Base-by-base conservation (phyloP, 371 early-diverging fungal genomes). In the Mortierella sp. region DNA sequence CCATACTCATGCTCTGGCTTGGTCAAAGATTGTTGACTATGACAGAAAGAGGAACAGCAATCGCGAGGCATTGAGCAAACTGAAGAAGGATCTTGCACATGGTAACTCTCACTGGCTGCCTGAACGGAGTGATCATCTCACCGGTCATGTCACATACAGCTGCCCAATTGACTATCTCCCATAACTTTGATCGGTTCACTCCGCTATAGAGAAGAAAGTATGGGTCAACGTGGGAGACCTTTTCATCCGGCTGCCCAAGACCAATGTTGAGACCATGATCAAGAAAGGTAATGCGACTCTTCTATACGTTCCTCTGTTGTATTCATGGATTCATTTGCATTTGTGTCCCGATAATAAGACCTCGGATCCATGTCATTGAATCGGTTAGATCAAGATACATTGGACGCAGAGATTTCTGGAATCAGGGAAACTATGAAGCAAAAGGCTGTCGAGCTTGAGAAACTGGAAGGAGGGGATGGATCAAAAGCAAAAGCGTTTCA, bases 171-270 rank as follows among this genome's bases (percentile, higher is more conserved):
- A 21, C 40, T 50, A n/a, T 2, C 34, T 12, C 19, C 13, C 48
- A 2, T 19, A 21, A 19, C 14, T 19, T 34, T 5, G 10, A 3
- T 21, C 0, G 21, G 17, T 3, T 41, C 5, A 34, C 37, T 24
- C 47, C n/a, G 9, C 28, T 3, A 71, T 62, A 83, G 88, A 84
- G n/a, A 83, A 84, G 40, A 90, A 90, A 54, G 54, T 80, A 22
- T 90, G 91, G 91, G 73, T 88, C 44, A 83, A 85, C 54, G 62
- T 87, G 31, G 89, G 91, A 7, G 87, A 90, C 25, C 80, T 89
- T 82, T 90, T 90, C 71, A 63, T 90, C 34, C 83, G 82, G 45
- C 55, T 90, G 60, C 77, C 77, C 13, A 68, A 76, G 39, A 28
- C 52, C 10, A 69, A 65, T 27, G 62, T 69, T 29, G 69, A 64